Percentiles rank a stretch among this genome's conserved stretches.
Evolutionary conservation across 257 asterid genomes (phyloP).

Genomic region (Capsicum baccatum): DNA sequence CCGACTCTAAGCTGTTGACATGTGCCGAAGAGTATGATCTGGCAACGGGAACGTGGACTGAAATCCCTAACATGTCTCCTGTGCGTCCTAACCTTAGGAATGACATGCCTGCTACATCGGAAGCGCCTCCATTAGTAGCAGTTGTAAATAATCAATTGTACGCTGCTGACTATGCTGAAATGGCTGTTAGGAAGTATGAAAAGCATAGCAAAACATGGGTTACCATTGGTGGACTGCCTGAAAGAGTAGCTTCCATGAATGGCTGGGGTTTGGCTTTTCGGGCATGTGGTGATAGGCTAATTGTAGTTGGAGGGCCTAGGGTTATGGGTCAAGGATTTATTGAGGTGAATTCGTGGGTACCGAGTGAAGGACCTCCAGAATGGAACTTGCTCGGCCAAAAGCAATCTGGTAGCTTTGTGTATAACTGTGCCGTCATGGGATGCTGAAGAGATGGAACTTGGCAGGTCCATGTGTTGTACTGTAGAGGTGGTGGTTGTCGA

Average conservation of each 20-base stretch:
- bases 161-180: slow-evolving; percentile 84
- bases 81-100: slow-evolving; percentile 58
- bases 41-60: slow-evolving; percentile 66
- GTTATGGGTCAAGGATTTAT: slow-evolving; percentile 53
- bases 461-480: slow-evolving; percentile 37
- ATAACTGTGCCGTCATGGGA: slow-evolving; percentile 99
- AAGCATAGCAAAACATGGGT: slow-evolving; percentile 54
- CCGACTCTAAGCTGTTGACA: slow-evolving; percentile 50
- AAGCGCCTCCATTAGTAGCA: slow-evolving; percentile 88
- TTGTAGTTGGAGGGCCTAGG: slow-evolving; percentile 84
- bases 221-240: slow-evolving; percentile 74
- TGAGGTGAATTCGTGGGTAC: slow-evolving; percentile 60
- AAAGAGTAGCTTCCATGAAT: slow-evolving; percentile 71
- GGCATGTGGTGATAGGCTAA: slow-evolving; percentile 57
- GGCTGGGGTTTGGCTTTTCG: slow-evolving; percentile 72
- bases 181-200: slow-evolving; percentile 73
- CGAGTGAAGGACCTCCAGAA: slow-evolving; percentile 54
- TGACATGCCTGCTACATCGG: slow-evolving; percentile 66
- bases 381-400: slow-evolving; percentile 83
- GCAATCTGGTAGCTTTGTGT: slow-evolving; percentile 80
- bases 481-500: slow-evolving; percentile 36
- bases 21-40: slow-evolving; percentile 59
- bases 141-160: slow-evolving; percentile 79
- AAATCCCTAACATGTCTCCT: slow-evolving; percentile 83
- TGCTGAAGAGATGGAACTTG: slow-evolving; percentile 58